These are phyloP conservation scores for Mucor sp. DNA, from an alignment of 371 early-diverging fungal species.

Conservation along the genomic window DNA sequence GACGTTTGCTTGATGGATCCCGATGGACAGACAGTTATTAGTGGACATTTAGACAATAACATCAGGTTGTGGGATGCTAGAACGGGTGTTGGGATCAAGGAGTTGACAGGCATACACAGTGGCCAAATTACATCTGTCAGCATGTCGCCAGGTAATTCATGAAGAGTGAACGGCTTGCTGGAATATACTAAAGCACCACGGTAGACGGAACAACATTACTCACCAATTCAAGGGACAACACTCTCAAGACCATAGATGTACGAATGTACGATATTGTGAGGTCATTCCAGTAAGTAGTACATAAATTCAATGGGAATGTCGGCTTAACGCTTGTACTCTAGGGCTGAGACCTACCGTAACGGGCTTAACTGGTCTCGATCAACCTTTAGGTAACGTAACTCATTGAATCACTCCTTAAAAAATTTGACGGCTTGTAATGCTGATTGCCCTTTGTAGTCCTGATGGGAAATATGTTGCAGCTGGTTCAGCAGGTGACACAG, in stretches of 20 bases:
- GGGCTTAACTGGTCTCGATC: conserved; percentile 90
- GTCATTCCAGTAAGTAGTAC: conserved; percentile 59
- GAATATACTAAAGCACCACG: not conserved
- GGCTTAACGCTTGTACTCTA: conserved; percentile 26
- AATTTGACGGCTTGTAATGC: not conserved
- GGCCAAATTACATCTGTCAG: conserved; percentile 88
- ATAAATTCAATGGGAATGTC: not conserved
- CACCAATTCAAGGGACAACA: conserved; percentile 94
- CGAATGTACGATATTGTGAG: conserved; percentile 74
- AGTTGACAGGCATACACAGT: conserved; percentile 80
- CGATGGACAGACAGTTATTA: conserved; percentile 82
- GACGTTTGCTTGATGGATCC: conserved; percentile 84
- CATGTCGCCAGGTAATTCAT: conserved; percentile 65
- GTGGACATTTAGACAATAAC: conserved; percentile 93
- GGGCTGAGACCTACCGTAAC: conserved; percentile 77
- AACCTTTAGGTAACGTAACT: conserved; percentile 65
- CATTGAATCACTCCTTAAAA: not conserved
- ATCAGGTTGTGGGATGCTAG: conserved; percentile 91
- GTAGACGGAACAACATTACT: conserved; percentile 73
- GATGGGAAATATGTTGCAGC: conserved; percentile 85
- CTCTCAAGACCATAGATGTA: conserved; percentile 82
- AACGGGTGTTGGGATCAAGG: conserved; percentile 80
- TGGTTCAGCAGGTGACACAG: conserved; percentile 65
- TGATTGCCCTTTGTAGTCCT: conserved; percentile 56
- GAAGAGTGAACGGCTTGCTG: not conserved